Evolutionary conservation across 139 green algal species (phyloP).

Genomic region (Astrephomene gubernaculifera): DNA sequence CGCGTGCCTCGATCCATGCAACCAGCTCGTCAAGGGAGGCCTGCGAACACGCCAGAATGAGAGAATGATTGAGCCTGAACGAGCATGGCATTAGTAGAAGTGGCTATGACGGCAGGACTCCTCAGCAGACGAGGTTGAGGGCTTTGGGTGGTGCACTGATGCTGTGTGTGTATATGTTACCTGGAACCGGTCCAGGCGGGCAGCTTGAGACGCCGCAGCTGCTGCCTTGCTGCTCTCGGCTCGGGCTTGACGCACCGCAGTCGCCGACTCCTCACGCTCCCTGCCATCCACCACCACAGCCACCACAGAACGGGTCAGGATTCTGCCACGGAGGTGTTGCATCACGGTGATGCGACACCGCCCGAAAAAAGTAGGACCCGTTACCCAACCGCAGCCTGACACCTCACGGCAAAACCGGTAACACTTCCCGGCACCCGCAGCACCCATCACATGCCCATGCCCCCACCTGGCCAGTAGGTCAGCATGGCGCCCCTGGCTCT

Average conservation of each 20-base stretch:
- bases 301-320: too few species aligned
- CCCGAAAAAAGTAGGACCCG: too few species aligned
- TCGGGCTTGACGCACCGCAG: slow-evolving; percentile 36
- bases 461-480: slow-evolving; percentile 66
- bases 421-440: too few species aligned
- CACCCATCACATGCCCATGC: too few species aligned
- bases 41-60: neutral
- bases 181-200: slow-evolving; percentile 26
- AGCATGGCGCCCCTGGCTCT: slow-evolving; percentile 52
- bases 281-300: too few species aligned
- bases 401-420: too few species aligned
- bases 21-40: slow-evolving; percentile 11
- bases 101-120: neutral
- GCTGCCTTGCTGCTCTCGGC: neutral
- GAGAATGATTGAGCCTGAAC: neutral
- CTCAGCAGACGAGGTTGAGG: too few species aligned
- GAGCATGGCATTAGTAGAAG: neutral
- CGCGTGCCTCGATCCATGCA: neutral
- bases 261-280: slow-evolving; percentile 60
- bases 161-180: slow-evolving; percentile 6
- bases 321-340: too few species aligned
- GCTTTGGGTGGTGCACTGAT: too few species aligned
- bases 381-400: too few species aligned
- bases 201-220: neutral
- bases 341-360: too few species aligned